Conservation (phyloP, 192 early-diverging fungal species). For the Coemansia sp. region DNA sequence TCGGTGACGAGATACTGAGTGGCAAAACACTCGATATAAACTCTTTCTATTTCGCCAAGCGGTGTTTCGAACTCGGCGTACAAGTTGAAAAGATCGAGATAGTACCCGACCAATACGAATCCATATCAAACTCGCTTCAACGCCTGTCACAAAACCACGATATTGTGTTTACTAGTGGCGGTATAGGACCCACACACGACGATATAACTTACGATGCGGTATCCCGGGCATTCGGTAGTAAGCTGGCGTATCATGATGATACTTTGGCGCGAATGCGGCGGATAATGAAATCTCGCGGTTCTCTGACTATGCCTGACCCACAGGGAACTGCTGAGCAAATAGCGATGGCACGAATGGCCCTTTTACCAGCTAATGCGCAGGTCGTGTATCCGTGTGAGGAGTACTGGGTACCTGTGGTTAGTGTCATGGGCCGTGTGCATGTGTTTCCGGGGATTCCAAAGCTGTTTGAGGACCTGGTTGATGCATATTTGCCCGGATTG, state of each 20-base stretch:
- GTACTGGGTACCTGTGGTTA: slow-evolving; percentile 75
- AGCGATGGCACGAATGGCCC: slow-evolving; percentile 66
- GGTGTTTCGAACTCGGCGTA: slow-evolving; percentile 64
- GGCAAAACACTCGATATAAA: slow-evolving; percentile 73
- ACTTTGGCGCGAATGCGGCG: slow-evolving; percentile 61
- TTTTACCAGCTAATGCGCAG: slow-evolving; percentile 53
- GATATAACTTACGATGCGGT: slow-evolving; percentile 69
- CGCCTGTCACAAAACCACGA: slow-evolving; percentile 54
- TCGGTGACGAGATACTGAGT: slow-evolving; percentile 75
- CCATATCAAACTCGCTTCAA: slow-evolving; percentile 54
- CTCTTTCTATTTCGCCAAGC: slow-evolving; percentile 59
- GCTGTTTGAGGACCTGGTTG: slow-evolving; percentile 56
- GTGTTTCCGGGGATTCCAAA: slow-evolving; percentile 70
- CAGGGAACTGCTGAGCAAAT: slow-evolving; percentile 27
- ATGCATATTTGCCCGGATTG: slow-evolving; percentile 28
- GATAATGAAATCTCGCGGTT: slow-evolving; percentile 21
- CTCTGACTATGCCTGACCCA: slow-evolving; percentile 28
- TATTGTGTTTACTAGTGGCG: slow-evolving; percentile 73
- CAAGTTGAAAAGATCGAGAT: slow-evolving; percentile 60
- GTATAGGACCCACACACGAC: slow-evolving; percentile 72
- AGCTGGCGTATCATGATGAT: slow-evolving; percentile 55
- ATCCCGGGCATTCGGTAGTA: slow-evolving; percentile 59
- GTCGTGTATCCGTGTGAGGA: slow-evolving; percentile 51
- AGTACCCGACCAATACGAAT: slow-evolving; percentile 33
- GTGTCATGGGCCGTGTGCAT: slow-evolving; percentile 61